phyloP scores from a whole-genome alignment of 1,139 yeast species.

The Candida sanyaensis region DNA sequence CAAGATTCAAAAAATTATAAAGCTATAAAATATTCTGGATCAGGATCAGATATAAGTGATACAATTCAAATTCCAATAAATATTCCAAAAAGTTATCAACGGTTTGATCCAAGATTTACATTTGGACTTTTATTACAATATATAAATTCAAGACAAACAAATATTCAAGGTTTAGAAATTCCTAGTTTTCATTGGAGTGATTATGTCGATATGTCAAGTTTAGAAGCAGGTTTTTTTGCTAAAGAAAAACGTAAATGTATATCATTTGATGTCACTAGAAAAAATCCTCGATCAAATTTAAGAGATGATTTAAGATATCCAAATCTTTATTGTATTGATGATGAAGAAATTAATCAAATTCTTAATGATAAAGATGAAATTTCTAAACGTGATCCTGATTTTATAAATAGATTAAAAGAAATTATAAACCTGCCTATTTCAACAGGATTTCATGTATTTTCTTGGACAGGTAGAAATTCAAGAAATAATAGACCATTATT shows the following conservation, averaged over 20 bases:
- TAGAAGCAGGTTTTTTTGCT: slow-evolving; percentile 21
- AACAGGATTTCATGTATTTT: slow-evolving; percentile 43
- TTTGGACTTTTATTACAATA: slow-evolving; percentile 26
- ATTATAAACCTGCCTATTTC: slow-evolving; percentile 12
- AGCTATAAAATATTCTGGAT: background rate
- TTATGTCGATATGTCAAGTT: slow-evolving; percentile 29
- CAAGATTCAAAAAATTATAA: background rate
- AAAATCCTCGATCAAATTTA: slow-evolving; percentile 17
- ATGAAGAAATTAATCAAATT: slow-evolving; percentile 19
- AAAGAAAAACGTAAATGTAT: slow-evolving; percentile 23
- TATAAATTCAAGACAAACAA: slow-evolving; percentile 13
- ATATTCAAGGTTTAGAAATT: slow-evolving; percentile 11
- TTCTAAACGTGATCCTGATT: slow-evolving; percentile 8
- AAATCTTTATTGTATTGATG: slow-evolving; percentile 29
- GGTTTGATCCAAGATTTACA: slow-evolving; percentile 37
- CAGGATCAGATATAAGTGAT: slow-evolving; percentile 5
- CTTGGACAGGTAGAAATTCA: slow-evolving; percentile 33
- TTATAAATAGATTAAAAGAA: slow-evolving; percentile 10
- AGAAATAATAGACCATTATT: slow-evolving; percentile 29
- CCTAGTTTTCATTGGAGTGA: slow-evolving; percentile 43
- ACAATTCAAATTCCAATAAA: slow-evolving; percentile 9
- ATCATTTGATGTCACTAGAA: slow-evolving; percentile 23
- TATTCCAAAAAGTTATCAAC: slow-evolving; percentile 17
- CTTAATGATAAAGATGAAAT: slow-evolving; percentile 3
- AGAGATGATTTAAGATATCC: slow-evolving; percentile 21